Conservation (phyloP, 148 eudicot species). For the Persicaria tinctoria region DNA sequence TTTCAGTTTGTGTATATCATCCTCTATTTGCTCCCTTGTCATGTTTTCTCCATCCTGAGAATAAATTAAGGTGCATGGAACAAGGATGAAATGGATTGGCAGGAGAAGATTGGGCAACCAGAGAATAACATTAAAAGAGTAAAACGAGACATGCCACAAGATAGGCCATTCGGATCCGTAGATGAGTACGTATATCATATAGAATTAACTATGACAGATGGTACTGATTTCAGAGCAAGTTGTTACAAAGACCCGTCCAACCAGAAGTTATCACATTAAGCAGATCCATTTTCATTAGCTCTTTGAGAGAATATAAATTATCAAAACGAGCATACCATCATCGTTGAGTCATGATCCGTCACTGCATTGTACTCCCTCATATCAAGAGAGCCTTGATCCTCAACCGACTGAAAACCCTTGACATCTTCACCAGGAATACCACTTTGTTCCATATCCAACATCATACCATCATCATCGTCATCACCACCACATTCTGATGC, state of each 20-base stretch:
- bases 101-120: too few species aligned
- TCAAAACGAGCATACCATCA: constrained; percentile 50
- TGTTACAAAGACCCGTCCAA: neutral
- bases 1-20: constrained; percentile 79
- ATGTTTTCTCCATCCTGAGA: constrained; percentile 71
- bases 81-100: too few species aligned
- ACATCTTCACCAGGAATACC: constrained; percentile 22
- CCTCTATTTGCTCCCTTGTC: constrained; percentile 90
- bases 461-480: constrained; percentile 56
- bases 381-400: constrained; percentile 68
- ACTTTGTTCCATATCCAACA: constrained; percentile 47
- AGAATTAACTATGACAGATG: too few species aligned
- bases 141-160: too few species aligned
- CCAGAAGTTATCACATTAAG: neutral
- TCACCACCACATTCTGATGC: constrained; percentile 34
- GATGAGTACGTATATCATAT: too few species aligned
- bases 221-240: neutral
- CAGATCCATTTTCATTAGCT: neutral
- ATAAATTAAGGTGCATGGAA: too few species aligned
- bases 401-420: constrained; percentile 48
- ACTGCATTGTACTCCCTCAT: constrained; percentile 59
- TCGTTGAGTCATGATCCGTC: constrained; percentile 68
- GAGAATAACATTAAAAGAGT: too few species aligned
- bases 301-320: neutral
- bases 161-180: too few species aligned